A percentile compares a stretch with the other conserved stretches of the same genome.
Conservation (phyloP, 2,329 filamentous ascomycete species). For the Trichophyton rubrum region DNA sequence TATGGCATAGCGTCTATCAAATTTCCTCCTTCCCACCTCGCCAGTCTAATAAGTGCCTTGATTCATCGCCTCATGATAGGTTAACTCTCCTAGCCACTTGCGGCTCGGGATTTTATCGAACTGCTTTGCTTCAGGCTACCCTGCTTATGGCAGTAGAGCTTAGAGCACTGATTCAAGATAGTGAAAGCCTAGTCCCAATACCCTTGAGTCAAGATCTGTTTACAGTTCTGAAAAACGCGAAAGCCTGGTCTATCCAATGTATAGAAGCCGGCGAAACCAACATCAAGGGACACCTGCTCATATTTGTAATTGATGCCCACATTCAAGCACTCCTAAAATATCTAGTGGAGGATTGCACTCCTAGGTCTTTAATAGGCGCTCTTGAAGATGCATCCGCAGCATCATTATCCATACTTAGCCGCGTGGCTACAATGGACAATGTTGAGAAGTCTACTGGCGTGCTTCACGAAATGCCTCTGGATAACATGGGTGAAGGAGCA, state of each 20-base stretch:
- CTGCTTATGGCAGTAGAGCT: constrained; percentile 19
- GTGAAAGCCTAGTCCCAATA: constrained; percentile 18
- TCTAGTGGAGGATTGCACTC: constrained; percentile 23
- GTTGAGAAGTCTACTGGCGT: neutral
- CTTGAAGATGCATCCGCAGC: neutral
- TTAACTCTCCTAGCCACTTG: constrained; percentile 30
- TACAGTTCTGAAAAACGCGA: constrained; percentile 29
- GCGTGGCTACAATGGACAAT: neutral
- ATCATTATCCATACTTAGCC: neutral
- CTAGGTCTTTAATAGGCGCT: constrained; percentile 5
- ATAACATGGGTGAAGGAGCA: neutral
- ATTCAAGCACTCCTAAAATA: constrained; percentile 33
- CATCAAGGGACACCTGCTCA: constrained; percentile 40
- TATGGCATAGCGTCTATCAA: neutral
- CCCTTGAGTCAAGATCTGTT: constrained; percentile 20
- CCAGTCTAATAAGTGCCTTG: neutral
- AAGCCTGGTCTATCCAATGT: constrained; percentile 28
- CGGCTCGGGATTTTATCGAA: constrained; percentile 24
- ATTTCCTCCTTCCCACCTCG: neutral
- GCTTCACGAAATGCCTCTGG: neutral
- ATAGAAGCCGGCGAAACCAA: constrained; percentile 44
- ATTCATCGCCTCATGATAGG: constrained; percentile 33
- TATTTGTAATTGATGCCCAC: constrained; percentile 29
- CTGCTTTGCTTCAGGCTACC: constrained; percentile 13
- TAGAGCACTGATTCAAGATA: constrained; percentile 19